A percentile compares a stretch with the other conserved stretches of the same genome.
Evolutionary conservation across 345 rosid genomes (phyloP).

Genomic region (Microcos paniculata): DNA sequence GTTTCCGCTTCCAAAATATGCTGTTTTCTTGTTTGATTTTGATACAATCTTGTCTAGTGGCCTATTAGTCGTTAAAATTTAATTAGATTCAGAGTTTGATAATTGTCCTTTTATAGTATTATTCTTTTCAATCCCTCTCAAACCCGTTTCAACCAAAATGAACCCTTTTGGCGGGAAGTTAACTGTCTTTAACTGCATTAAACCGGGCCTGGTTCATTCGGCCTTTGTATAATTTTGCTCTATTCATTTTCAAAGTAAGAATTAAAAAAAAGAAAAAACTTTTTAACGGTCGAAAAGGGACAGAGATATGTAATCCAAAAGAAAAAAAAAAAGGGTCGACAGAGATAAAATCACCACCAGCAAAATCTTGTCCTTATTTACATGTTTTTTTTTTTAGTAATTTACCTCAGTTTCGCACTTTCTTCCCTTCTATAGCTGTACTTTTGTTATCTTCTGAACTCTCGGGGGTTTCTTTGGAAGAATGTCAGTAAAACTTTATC

Average conservation of each 20-base stretch:
- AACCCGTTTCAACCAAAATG: not conserved
- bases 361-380: constrained; percentile 19
- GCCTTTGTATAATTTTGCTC: not conserved
- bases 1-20: not conserved
- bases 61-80: not conserved
- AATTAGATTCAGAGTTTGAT: not conserved
- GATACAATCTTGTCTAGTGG: too few species aligned
- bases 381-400: not conserved
- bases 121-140: not conserved
- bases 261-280: not conserved
- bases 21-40: constrained; percentile 11
- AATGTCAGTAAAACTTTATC: constrained; percentile 28
- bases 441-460: constrained; percentile 16
- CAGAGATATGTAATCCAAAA: too few species aligned
- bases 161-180: not conserved
- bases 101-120: not conserved
- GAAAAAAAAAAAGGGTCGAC: too few species aligned
- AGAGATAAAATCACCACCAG: not conserved
- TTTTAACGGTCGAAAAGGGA: not conserved
- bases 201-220: not conserved
- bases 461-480: not conserved
- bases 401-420: not conserved
- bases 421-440: constrained; percentile 11
- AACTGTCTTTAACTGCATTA: constrained; percentile 4
- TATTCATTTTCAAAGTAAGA: not conserved